A percentile compares a stretch with the other conserved stretches of the same genome.
Evolutionary conservation across 805 yeast species (phyloP).

Genomic region (Yarrowia keelungensis): DNA sequence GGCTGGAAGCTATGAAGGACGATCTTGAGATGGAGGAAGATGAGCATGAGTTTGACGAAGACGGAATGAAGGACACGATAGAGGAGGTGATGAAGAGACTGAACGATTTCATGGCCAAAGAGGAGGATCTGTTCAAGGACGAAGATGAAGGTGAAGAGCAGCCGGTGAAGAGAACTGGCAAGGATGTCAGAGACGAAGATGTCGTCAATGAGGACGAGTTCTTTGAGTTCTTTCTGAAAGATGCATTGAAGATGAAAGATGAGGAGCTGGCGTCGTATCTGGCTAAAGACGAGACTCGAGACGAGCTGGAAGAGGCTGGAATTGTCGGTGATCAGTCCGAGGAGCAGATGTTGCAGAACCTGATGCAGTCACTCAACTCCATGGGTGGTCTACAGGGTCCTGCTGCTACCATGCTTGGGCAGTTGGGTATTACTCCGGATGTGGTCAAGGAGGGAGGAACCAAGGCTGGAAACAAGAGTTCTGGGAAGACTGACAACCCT

Average conservation of each 20-base stretch:
- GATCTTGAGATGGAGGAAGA: conserved; percentile 40
- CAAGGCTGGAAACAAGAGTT: no score
- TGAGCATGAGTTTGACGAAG: conserved; percentile 34
- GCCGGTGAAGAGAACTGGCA: neutral
- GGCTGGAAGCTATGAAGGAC: conserved; percentile 21
- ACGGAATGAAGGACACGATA: conserved; percentile 38
- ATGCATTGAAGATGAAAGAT: conserved; percentile 59
- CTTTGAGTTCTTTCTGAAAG: conserved; percentile 65
- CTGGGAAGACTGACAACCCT: neutral
- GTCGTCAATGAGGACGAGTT: conserved; percentile 73
- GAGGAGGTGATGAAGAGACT: conserved; percentile 43
- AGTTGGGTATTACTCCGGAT: conserved; percentile 44
- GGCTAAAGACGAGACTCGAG: conserved; percentile 36
- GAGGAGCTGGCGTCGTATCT: conserved; percentile 45
- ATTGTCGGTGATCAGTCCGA: conserved; percentile 38
- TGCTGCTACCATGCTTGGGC: conserved; percentile 50
- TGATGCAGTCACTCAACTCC: conserved; percentile 47
- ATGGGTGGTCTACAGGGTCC: conserved; percentile 51
- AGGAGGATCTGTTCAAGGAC: conserved; percentile 42
- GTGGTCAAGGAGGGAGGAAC: neutral
- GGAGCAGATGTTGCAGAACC: conserved; percentile 43
- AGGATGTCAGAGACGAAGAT: conserved; percentile 44
- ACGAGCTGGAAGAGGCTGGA: conserved; percentile 41
- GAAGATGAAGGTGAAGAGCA: conserved; percentile 44
- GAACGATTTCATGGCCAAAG: conserved; percentile 42